Conservation (phyloP, 2,329 filamentous ascomycete species). For the Bipolaris sorokiniana region DNA sequence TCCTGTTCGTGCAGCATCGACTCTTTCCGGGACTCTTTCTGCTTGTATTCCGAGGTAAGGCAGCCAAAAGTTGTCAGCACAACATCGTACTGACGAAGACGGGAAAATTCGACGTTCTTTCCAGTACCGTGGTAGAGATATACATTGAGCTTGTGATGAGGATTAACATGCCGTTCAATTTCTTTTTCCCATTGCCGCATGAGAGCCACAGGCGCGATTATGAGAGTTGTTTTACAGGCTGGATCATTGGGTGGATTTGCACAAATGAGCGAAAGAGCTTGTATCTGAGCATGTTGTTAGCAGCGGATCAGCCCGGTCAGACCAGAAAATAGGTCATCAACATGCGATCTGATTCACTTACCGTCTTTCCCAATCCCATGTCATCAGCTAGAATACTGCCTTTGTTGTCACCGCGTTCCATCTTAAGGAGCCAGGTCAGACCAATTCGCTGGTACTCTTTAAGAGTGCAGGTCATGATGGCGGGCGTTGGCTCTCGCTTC, state of each 20-base stretch:
- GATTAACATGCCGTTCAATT: slow-evolving; percentile 72
- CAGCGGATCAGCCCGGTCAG: background rate
- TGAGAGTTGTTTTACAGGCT: slow-evolving; percentile 75
- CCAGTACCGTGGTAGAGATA: slow-evolving; percentile 70
- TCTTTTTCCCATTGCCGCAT: slow-evolving; percentile 86
- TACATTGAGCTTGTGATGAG: slow-evolving; percentile 64
- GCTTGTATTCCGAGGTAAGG: slow-evolving; percentile 70
- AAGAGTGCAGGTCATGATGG: slow-evolving; percentile 69
- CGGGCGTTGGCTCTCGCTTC: slow-evolving; percentile 71
- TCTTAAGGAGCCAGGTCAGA: slow-evolving; percentile 75
- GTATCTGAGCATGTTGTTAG: slow-evolving; percentile 45
- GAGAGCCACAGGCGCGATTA: slow-evolving; percentile 79
- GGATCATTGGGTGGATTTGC: slow-evolving; percentile 66
- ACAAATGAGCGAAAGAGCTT: slow-evolving; percentile 78
- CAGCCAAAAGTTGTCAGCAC: slow-evolving; percentile 82
- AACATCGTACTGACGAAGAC: slow-evolving; percentile 71
- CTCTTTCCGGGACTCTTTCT: slow-evolving; percentile 59
- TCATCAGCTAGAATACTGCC: slow-evolving; percentile 69
- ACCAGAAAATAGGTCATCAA: background rate
- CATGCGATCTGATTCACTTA: slow-evolving; percentile 47
- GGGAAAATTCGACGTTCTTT: slow-evolving; percentile 62
- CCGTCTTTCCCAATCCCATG: slow-evolving; percentile 85
- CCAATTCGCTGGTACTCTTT: slow-evolving; percentile 85
- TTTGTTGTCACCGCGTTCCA: slow-evolving; percentile 73
- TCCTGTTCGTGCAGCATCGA: slow-evolving; percentile 52